Evolutionary conservation across 495 filamentous ascomycete genomes (phyloP).

Genomic region (Hyphodiscus hymeniophilus): DNA sequence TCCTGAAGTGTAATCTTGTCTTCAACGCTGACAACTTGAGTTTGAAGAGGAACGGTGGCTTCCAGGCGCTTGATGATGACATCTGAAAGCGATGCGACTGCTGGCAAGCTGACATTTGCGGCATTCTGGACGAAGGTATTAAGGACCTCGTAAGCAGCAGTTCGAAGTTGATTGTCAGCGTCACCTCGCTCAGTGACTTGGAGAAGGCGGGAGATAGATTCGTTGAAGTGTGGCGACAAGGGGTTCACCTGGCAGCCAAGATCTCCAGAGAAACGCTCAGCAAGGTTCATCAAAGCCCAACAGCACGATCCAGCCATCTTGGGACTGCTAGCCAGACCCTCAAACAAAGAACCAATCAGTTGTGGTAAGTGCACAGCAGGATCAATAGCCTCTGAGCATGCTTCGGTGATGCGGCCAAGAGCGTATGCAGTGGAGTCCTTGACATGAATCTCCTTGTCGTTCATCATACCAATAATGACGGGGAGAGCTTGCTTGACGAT

Average conservation of each 20-base stretch:
- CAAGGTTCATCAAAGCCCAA: conserved; percentile 98
- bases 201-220: conserved; percentile 79
- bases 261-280: conserved; percentile 86
- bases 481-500: conserved; percentile 90
- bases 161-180: conserved; percentile 87
- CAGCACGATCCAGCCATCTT: conserved; percentile 98
- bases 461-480: conserved; percentile 93
- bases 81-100: conserved; percentile 72
- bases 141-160: conserved; percentile 96
- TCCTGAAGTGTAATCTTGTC: conserved; percentile 91
- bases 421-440: conserved; percentile 97
- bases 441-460: conserved; percentile 78
- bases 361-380: conserved; percentile 69
- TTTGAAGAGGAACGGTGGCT: conserved; percentile 82
- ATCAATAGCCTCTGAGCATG: conserved; percentile 81
- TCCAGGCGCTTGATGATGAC: conserved; percentile 84
- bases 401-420: conserved; percentile 90
- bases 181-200: conserved; percentile 75
- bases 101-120: conserved; percentile 72
- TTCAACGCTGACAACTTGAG: conserved; percentile 92
- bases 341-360: conserved; percentile 82
- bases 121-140: conserved; percentile 87
- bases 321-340: conserved; percentile 78
- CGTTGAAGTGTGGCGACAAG: conserved; percentile 84
- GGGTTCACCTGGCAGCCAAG: conserved; percentile 67